Percentiles rank a stretch among this genome's conserved stretches.
Conservation (phyloP, 768 basidiomycete species). For the Rickenella mellea region DNA sequence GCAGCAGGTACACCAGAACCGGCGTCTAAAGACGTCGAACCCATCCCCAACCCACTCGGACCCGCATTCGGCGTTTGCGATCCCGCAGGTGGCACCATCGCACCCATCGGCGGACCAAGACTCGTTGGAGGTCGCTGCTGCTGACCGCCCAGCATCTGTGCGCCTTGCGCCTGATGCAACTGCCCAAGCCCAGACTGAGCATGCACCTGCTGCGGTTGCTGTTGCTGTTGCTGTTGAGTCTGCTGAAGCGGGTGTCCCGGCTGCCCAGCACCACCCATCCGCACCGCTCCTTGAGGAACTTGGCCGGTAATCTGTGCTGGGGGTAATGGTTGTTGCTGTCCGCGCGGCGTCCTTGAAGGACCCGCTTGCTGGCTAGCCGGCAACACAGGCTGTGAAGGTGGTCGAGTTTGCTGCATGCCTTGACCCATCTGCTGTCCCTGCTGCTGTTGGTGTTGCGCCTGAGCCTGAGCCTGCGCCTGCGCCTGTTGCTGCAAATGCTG, state of each 20-base stretch:
- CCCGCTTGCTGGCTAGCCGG: constrained; percentile 26
- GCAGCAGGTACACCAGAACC: too few relatives aligned
- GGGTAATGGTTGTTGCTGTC: constrained; percentile 20
- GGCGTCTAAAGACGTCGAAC: too few relatives aligned
- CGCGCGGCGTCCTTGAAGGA: constrained; percentile 38
- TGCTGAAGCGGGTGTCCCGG: constrained; percentile 25
- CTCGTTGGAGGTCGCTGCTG: too few relatives aligned
- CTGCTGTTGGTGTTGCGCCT: not conserved
- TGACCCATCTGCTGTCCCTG: not conserved
- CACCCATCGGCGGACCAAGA: too few relatives aligned
- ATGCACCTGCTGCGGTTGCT: constrained; percentile 2
- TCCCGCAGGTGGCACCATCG: too few relatives aligned
- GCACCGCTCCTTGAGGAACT: too few relatives aligned
- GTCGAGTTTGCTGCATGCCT: constrained; percentile 28
- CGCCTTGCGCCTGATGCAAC: too few relatives aligned
- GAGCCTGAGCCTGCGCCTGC: not conserved
- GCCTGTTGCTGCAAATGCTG: constrained; percentile 55
- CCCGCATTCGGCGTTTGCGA: too few relatives aligned
- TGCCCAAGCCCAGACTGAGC: too few relatives aligned
- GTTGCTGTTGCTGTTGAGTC: constrained; percentile 20
- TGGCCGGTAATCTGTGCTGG: not conserved
- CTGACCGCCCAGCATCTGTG: too few relatives aligned
- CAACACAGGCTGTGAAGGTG: constrained; percentile 26
- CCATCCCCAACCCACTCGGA: too few relatives aligned
- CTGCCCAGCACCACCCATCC: constrained; percentile 8